Conservation (phyloP, 495 filamentous ascomycete species). For the Pseudotulostoma volvatum region DNA sequence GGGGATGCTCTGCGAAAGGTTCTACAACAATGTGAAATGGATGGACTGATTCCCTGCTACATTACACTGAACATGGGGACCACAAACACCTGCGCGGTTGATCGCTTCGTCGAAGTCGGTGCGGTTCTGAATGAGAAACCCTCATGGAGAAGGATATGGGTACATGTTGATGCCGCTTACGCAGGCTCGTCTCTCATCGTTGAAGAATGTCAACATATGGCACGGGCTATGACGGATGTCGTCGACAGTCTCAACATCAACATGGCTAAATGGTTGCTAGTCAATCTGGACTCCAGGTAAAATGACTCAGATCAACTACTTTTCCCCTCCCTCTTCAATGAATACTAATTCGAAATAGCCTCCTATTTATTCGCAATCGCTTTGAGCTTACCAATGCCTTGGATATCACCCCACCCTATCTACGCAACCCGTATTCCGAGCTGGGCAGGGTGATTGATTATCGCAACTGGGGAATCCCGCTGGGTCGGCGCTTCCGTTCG, state of each 20-base stretch:
- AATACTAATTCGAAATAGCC: conserved; percentile 23
- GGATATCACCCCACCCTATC: conserved; percentile 68
- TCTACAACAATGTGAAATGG: conserved; percentile 42
- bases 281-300: conserved; percentile 81
- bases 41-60: conserved; percentile 70
- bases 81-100: conserved; percentile 74
- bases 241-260: conserved; percentile 91
- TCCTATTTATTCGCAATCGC: conserved; percentile 61
- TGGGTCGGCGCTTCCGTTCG: conserved; percentile 79
- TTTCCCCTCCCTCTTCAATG: conserved; percentile 1
- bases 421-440: conserved; percentile 64
- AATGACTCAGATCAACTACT: no score
- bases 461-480: conserved; percentile 94
- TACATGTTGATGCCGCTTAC: conserved; percentile 94
- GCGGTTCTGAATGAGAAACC: conserved; percentile 44
- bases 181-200: conserved; percentile 71
- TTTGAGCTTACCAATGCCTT: conserved; percentile 61
- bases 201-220: conserved; percentile 61
- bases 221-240: conserved; percentile 36
- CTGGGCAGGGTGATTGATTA: conserved; percentile 87
- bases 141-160: conserved; percentile 51
- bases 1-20: conserved; percentile 39
- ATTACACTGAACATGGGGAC: conserved; percentile 75
- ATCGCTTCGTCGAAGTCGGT: conserved; percentile 59
- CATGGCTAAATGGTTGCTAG: conserved; percentile 95